Conservation (phyloP, 371 early-diverging fungal species). For the Umbelopsis sp. region DNA sequence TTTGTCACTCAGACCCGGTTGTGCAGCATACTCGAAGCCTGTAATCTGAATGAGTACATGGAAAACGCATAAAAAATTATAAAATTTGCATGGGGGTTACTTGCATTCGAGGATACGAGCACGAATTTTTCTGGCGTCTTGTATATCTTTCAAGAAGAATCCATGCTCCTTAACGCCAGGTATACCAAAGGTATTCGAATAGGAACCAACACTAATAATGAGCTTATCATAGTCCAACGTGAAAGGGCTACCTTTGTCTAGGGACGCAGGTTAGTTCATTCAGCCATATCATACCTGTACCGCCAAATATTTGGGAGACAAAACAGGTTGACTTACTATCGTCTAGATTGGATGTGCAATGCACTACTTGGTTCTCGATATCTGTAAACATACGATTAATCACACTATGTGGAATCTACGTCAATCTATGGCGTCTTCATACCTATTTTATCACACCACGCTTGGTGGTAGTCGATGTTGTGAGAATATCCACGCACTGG, state of each 20-base stretch:
- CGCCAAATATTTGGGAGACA: neutral
- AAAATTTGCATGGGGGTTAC: neutral
- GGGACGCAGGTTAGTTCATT: slow-evolving; percentile 16
- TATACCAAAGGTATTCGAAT: slow-evolving; percentile 81
- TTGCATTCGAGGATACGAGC: slow-evolving; percentile 72
- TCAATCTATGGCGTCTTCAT: neutral
- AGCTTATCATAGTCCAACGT: slow-evolving; percentile 74
- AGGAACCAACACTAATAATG: slow-evolving; percentile 83
- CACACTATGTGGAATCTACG: neutral
- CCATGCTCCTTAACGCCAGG: slow-evolving; percentile 81
- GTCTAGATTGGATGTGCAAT: slow-evolving; percentile 45
- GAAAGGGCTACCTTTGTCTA: slow-evolving; percentile 36
- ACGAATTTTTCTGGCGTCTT: slow-evolving; percentile 76
- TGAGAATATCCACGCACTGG: slow-evolving; percentile 67
- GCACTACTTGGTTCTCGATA: slow-evolving; percentile 34
- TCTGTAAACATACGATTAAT: slow-evolving; percentile 20
- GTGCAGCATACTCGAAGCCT: slow-evolving; percentile 78
- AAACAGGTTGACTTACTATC: slow-evolving; percentile 24
- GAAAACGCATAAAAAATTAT: neutral
- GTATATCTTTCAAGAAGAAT: slow-evolving; percentile 73
- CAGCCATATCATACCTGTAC: neutral
- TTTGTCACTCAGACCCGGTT: slow-evolving; percentile 62
- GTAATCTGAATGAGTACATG: neutral
- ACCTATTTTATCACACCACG: slow-evolving; percentile 64
- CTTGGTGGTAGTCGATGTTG: slow-evolving; percentile 67